These are phyloP conservation scores for Plasmopara muralis DNA, from an alignment of 352 stramenopile species.

Conservation along the genomic window DNA sequence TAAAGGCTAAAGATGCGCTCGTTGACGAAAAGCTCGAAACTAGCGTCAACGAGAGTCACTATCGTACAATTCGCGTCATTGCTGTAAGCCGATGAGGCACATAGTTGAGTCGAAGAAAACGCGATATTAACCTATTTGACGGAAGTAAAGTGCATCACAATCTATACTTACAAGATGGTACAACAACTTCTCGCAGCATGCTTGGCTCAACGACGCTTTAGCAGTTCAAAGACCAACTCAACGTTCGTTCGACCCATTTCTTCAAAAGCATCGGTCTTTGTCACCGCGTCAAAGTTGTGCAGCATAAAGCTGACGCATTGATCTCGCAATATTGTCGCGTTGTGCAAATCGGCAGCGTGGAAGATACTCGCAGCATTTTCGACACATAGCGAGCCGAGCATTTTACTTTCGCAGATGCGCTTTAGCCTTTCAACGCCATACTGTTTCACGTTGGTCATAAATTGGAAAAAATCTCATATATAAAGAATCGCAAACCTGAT, in stretches of 20 bases:
- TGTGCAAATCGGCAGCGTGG: conserved; percentile 94
- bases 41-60: conserved; percentile 15
- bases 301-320: conserved; percentile 97
- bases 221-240: conserved; percentile 96
- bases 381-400: conserved; percentile 92
- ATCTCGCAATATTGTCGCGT: conserved; percentile 87
- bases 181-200: neutral
- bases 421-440: conserved; percentile 86
- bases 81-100: conserved; percentile 7
- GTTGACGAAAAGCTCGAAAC: neutral
- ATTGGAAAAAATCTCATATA: neutral
- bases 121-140: no score
- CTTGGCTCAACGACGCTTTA: conserved; percentile 68
- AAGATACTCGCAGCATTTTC: conserved; percentile 96
- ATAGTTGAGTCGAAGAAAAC: no score
- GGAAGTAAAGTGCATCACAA: neutral
- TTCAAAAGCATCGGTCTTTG: conserved; percentile 95
- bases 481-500: conserved; percentile 42
- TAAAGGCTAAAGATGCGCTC: conserved; percentile 8
- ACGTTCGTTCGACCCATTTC: conserved; percentile 98
- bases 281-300: conserved; percentile 96
- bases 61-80: conserved; percentile 28
- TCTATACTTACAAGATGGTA: neutral
- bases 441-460: conserved; percentile 15
- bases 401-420: conserved; percentile 93